Conservation (phyloP, 2,329 filamentous ascomycete genomes). For the Colletotrichum aenigma region DNA sequence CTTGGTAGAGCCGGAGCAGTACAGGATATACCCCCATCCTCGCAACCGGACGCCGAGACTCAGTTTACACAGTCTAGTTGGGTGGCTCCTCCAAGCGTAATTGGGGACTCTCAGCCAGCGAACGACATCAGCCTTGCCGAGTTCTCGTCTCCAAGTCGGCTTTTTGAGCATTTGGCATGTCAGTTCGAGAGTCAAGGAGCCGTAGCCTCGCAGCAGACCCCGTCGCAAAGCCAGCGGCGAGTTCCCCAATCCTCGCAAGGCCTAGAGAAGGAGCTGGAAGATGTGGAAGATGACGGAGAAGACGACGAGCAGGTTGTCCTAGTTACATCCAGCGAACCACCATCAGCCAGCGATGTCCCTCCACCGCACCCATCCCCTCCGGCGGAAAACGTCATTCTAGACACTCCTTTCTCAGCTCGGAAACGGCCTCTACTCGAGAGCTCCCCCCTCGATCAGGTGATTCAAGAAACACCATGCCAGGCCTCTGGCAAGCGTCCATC, state of each 20-base stretch:
- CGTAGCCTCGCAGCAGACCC: background rate
- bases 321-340: conserved; percentile 34
- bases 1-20: background rate
- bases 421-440: background rate
- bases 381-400: conserved; percentile 14
- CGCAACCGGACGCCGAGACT: background rate
- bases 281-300: background rate
- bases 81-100: conserved; percentile 49
- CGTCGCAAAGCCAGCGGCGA: background rate
- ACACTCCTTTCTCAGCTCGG: conserved; percentile 11
- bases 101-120: conserved; percentile 59
- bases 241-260: background rate
- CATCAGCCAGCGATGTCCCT: conserved; percentile 1
- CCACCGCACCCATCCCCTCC: background rate
- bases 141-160: conserved; percentile 52
- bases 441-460: background rate
- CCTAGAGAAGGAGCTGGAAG: background rate
- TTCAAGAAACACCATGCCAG: conserved; percentile 12
- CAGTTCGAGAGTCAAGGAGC: background rate
- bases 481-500: background rate
- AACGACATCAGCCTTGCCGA: conserved; percentile 32
- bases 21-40: background rate
- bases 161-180: conserved; percentile 46
- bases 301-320: conserved; percentile 32
- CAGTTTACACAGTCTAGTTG: conserved; percentile 34